Conservation (phyloP, 352 stramenopile genomes). For the Globisporangium abappressorium region DNA sequence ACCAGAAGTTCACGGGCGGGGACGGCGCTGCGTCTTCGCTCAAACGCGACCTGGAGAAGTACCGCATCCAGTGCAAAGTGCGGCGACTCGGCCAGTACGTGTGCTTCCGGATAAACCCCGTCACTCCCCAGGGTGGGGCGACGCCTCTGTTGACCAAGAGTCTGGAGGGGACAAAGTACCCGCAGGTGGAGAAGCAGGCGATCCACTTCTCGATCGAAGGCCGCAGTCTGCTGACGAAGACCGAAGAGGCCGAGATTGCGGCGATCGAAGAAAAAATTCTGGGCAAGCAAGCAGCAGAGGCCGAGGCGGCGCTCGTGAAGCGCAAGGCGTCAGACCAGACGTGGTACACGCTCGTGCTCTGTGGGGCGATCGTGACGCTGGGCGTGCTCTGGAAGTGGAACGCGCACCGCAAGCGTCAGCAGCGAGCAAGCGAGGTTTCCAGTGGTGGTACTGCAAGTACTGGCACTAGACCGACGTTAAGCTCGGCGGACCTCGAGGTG, state of each 20-base stretch:
- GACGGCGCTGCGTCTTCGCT: constrained; percentile 53
- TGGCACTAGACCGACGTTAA: background rate
- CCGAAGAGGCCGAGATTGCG: constrained; percentile 57
- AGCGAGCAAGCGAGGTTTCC: background rate
- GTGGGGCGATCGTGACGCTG: constrained; percentile 7
- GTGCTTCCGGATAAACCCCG: constrained; percentile 61
- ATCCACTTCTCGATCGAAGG: constrained; percentile 81
- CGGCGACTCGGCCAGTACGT: constrained; percentile 53
- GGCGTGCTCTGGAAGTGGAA: constrained; percentile 16
- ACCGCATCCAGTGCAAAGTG: constrained; percentile 65
- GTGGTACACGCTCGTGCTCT: constrained; percentile 17
- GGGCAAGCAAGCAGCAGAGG: constrained; percentile 31
- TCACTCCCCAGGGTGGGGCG: constrained; percentile 28
- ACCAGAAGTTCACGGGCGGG: constrained; percentile 77
- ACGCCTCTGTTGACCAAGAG: constrained; percentile 59
- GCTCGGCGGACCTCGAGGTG: constrained; percentile 5
- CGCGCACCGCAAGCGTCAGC: constrained; percentile 17
- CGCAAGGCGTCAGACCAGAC: constrained; percentile 11
- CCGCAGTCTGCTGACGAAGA: constrained; percentile 43
- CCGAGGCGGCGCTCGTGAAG: constrained; percentile 15
- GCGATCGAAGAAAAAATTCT: constrained; percentile 46
- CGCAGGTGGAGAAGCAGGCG: constrained; percentile 59
- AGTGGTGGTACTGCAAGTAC: background rate
- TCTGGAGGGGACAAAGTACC: constrained; percentile 54
- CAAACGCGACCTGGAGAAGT: constrained; percentile 60